phyloP scores from a whole-genome alignment of 2,329 filamentous ascomycete species.

The Venturia asperata region DNA sequence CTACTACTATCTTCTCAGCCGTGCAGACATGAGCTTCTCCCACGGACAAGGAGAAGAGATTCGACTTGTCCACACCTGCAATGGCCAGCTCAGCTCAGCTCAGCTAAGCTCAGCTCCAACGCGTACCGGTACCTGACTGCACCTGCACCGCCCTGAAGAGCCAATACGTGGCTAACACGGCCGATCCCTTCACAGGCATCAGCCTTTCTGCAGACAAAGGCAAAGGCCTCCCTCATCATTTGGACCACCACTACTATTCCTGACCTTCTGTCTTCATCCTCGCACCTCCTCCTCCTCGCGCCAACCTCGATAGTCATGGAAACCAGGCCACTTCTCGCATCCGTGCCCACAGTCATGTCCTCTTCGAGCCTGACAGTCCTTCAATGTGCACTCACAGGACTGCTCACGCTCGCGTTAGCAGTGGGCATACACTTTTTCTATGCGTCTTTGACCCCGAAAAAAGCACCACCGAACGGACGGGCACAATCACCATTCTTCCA shows the following conservation, averaged over 20 bases:
- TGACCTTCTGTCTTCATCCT: not conserved
- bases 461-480: not conserved
- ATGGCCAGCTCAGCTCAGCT: not conserved
- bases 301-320: not conserved
- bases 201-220: not conserved
- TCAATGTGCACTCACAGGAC: not conserved
- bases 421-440: not conserved
- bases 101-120: not conserved
- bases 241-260: not conserved
- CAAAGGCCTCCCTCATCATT: not conserved
- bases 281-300: not conserved
- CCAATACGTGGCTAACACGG: not conserved
- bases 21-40: too few species aligned
- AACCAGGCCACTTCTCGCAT: not conserved
- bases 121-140: constrained; percentile 3
- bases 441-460: not conserved
- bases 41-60: too few species aligned
- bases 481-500: constrained; percentile 7
- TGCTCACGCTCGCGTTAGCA: not conserved
- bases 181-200: not conserved
- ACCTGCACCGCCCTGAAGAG: not conserved
- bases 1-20: too few species aligned
- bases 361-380: not conserved
- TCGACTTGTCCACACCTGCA: not conserved
- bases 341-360: not conserved